phyloP scores from a whole-genome alignment of 2,329 filamentous ascomycete genomes.

The Nigrospora osmanthi region DNA sequence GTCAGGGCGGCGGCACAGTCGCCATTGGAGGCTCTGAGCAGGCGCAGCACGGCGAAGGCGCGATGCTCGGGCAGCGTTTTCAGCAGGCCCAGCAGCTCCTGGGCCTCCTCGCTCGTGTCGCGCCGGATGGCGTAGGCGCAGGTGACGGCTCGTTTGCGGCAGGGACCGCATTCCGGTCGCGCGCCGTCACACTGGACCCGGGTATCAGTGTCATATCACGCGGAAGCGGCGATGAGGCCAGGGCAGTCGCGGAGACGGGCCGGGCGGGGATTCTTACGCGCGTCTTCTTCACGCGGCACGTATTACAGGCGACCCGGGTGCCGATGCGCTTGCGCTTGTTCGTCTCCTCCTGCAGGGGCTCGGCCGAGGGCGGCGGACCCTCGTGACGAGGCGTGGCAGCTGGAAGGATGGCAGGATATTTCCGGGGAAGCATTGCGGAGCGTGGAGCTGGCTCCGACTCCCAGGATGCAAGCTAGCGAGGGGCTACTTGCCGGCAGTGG shows the following conservation, averaged over 20 bases:
- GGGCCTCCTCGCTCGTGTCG: background rate
- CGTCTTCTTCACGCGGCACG: slow-evolving; percentile 1
- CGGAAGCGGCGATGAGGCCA: background rate
- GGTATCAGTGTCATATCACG: background rate
- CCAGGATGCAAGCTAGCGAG: no score
- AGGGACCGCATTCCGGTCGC: slow-evolving; percentile 1
- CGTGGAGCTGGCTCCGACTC: no score
- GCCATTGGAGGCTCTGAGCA: background rate
- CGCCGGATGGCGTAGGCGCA: background rate
- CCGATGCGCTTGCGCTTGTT: slow-evolving; percentile 2
- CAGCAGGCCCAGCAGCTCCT: background rate
- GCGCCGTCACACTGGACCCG: background rate
- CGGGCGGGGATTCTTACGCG: background rate
- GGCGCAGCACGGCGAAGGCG: background rate
- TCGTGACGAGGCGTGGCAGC: background rate
- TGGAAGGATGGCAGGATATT: background rate
- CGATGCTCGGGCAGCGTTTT: slow-evolving; percentile 1
- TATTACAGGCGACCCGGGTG: slow-evolving; percentile 1
- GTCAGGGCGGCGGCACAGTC: background rate
- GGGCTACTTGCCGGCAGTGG: no score
- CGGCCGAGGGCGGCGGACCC: background rate
- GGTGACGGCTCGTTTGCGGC: background rate
- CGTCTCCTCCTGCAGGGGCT: background rate
- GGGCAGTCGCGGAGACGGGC: background rate
- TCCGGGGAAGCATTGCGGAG: background rate